phyloP scores from a whole-genome alignment of 2,329 filamentous ascomycete genomes.

The Scedosporium dehoogii region DNA sequence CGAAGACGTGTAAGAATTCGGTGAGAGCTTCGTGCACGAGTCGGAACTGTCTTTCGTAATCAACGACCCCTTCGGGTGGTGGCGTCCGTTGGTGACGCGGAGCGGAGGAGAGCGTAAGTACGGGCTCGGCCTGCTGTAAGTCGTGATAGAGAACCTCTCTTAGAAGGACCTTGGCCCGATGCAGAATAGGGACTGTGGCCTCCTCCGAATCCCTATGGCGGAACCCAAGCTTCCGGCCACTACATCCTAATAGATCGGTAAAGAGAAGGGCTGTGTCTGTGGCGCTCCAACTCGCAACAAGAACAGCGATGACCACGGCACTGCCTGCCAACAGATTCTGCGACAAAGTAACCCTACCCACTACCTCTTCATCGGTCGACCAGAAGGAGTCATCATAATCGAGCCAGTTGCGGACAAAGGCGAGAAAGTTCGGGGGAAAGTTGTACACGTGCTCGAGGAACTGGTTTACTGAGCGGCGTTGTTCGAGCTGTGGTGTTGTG shows the following conservation, averaged over 20 bases:
- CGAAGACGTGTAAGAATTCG: conserved; percentile 43
- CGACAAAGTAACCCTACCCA: background rate
- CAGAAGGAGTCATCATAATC: conserved; percentile 49
- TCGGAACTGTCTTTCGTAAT: conserved; percentile 35
- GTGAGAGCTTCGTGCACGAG: conserved; percentile 39
- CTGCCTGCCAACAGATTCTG: background rate
- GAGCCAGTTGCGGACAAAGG: conserved; percentile 32
- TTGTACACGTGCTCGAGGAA: conserved; percentile 37
- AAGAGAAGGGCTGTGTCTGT: conserved; percentile 39
- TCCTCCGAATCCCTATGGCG: conserved; percentile 37
- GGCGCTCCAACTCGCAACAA: conserved; percentile 42
- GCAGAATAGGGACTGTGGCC: conserved; percentile 37
- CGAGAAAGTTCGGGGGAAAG: conserved; percentile 26
- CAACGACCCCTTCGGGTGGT: conserved; percentile 28
- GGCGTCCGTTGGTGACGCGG: conserved; percentile 13
- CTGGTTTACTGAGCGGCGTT: conserved; percentile 41
- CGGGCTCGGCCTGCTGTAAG: conserved; percentile 36
- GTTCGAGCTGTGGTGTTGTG: conserved; percentile 37
- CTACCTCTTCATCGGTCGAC: conserved; percentile 38
- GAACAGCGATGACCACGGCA: conserved; percentile 32
- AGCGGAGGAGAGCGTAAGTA: conserved; percentile 25
- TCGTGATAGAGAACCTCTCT: conserved; percentile 46
- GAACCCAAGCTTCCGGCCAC: conserved; percentile 31
- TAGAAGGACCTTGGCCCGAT: conserved; percentile 44
- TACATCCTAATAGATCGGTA: conserved; percentile 39